phyloP scores from a whole-genome alignment of 805 yeast genomes.

The Candida montana region DNA sequence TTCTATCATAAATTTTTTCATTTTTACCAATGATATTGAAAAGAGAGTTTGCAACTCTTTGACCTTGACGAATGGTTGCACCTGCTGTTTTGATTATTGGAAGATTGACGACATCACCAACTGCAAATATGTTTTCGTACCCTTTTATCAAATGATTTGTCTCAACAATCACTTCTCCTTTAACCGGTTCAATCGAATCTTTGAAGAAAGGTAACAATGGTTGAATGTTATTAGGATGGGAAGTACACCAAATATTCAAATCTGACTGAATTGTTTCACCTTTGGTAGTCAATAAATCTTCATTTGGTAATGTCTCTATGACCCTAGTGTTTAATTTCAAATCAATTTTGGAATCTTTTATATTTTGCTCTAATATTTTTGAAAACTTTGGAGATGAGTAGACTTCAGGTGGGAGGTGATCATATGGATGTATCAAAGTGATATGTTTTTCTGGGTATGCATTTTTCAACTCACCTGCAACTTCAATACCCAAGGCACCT shows the following conservation, averaged over 20 bases:
- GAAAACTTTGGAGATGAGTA: constrained; percentile 20
- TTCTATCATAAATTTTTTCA: constrained; percentile 5
- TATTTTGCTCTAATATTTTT: constrained; percentile 5
- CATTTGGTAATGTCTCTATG: constrained; percentile 21
- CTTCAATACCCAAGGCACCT: constrained; percentile 48
- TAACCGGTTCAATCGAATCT: constrained; percentile 20
- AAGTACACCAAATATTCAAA: constrained; percentile 33
- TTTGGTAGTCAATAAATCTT: constrained; percentile 19
- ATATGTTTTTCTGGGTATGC: constrained; percentile 34
- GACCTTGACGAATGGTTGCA: background rate
- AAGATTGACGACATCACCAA: constrained; percentile 32
- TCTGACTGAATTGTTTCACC: constrained; percentile 28
- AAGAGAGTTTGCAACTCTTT: constrained; percentile 8
- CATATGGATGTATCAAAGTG: constrained; percentile 37
- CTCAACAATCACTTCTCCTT: constrained; percentile 22
- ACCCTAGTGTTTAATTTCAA: constrained; percentile 29
- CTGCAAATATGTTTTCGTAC: constrained; percentile 28
- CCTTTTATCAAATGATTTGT: constrained; percentile 22
- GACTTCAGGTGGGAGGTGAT: constrained; percentile 34
- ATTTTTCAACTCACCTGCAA: constrained; percentile 41
- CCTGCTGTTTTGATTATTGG: constrained; percentile 24
- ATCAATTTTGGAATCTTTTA: constrained; percentile 20
- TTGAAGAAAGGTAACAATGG: constrained; percentile 22
- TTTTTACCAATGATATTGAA: constrained; percentile 10
- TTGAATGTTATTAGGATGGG: constrained; percentile 31